These are phyloP conservation scores for Proliferodiscus dingleyae DNA, from an alignment of 2,329 filamentous ascomycete species.

Conservation along the genomic window DNA sequence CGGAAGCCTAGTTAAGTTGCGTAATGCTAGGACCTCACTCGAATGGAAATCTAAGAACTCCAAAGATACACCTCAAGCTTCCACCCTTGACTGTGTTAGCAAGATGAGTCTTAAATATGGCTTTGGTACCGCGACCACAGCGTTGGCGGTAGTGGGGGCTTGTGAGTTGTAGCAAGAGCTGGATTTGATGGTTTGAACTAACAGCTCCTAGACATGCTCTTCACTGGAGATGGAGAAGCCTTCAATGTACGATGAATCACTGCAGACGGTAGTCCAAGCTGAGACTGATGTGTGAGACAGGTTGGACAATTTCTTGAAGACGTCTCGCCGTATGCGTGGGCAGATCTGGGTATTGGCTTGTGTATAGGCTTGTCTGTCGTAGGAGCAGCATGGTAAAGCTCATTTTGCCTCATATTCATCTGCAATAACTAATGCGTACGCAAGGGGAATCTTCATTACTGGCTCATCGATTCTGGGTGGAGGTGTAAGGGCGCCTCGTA, in stretches of 20 bases:
- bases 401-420: not conserved
- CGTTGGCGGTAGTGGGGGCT: constrained; percentile 68
- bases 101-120: constrained; percentile 72
- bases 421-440: constrained; percentile 9
- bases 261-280: constrained; percentile 1
- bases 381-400: constrained; percentile 83
- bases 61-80: too few relatives aligned
- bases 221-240: constrained; percentile 89
- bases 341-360: constrained; percentile 80
- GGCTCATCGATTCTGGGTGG: constrained; percentile 96
- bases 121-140: constrained; percentile 60
- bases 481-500: constrained; percentile 92
- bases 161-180: constrained; percentile 55
- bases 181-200: constrained; percentile 16
- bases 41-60: too few relatives aligned
- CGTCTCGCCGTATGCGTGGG: constrained; percentile 92
- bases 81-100: constrained; percentile 17
- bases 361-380: constrained; percentile 97
- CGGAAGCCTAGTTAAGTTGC: constrained; percentile 3
- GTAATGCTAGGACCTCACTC: too few relatives aligned
- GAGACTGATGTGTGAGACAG: constrained; percentile 40
- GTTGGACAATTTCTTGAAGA: constrained; percentile 91
- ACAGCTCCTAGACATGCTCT: constrained; percentile 79
- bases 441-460: constrained; percentile 97
- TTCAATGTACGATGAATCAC: constrained; percentile 68